Evolutionary conservation across 108 stramenopile species (phyloP), one percentile per base, ranked within the genome.

Genomic region (Discostella pseudostelligera): DNA sequence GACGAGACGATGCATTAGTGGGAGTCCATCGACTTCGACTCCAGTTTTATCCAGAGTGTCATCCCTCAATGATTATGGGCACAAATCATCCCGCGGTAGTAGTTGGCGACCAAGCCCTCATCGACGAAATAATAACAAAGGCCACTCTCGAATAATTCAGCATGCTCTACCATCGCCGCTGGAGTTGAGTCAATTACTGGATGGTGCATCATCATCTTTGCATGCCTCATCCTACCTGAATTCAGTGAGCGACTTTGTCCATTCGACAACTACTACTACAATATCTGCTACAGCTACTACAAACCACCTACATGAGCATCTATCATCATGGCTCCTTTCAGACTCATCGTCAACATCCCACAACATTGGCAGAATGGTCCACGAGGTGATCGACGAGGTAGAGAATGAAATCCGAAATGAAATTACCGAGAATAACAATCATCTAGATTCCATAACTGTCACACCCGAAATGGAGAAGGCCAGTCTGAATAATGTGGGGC

Each of bases 401-500:
- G 69, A 55, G 48, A 42, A 49, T 32, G 73, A 74, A 65, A 56
- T 67, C 21, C 39, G 39, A 16, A 42, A 64, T 21, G 64, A 59
- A 29, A 40, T 60, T 1, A 2, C 56, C 26, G 39, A 39, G 35
- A 9, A 13, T 24, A 21, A 42, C 19, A 0, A 12, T 43, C 9
- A 46, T 54, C 5, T 29, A 39, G 25, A 22, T 2, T 49, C 62
- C 0, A 37, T 50, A 25, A 20, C 29, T 12, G 56, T 79, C 6
- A 79, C 72, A 11, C 72, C 68, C 12, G 68, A 69, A 53, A 79
- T 79, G 45, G 78, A 79, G 57, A 68, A 69, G 16, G 44, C 51
- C 4, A 54, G 73, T 20, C 39, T 84, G 22, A 67, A 67, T 9
- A 49, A 72, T 36, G 45, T 84, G 16, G 88, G 88, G 3, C 82